Evolutionary conservation across 257 asterid species (phyloP), one percentile per base, ranked within the genome.

Genomic region (Fraxinus quadrangulata): DNA sequence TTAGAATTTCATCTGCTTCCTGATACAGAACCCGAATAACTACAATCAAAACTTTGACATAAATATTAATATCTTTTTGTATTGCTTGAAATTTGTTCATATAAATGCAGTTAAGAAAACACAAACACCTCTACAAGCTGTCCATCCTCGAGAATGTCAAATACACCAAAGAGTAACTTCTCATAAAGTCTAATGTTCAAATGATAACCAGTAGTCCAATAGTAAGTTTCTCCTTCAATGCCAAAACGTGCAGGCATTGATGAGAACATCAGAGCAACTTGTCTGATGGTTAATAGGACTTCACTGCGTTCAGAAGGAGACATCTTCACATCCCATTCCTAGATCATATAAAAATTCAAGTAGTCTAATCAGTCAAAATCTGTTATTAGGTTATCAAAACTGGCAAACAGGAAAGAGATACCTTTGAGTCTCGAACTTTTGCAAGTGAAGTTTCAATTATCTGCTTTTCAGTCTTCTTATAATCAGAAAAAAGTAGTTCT

Each of bases 311-410:
- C 92, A 49, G 94, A 89, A 82, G 94, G 81, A 74, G 97, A 90
- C 97, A 90, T 88, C 82, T 87, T 87, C 51, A 76, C 79, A 86
- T 93, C 97, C 97, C 98, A 92, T 84, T 90, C 97, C 99, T 95
- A 78, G 72, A 80, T 67, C 67, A 84, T 71, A 83, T 73, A 77
- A 68, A 68, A 74, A 61, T 72, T 69, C 67, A 81, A 79, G 54
- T 79, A 31, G 67, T 83, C 80, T 37, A 72, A 23, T 26, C 36
- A 77, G 24, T 49, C 30, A 72, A 74, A 3, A 84, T 70, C 77
- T 51, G 72, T 61, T 45, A 31, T 31, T 76, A 69, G 40, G 70
- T 63, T 36, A 59, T 78, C 28, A 76, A 69, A 71, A 51, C 80
- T 78, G 67, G 65, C 65, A 73, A 79, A 36, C 59, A 70, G 36